Evolutionary conservation across 2,329 filamentous ascomycete species (phyloP), one percentile per base, ranked within the genome.

Genomic region (Blastomyces percursus): DNA sequence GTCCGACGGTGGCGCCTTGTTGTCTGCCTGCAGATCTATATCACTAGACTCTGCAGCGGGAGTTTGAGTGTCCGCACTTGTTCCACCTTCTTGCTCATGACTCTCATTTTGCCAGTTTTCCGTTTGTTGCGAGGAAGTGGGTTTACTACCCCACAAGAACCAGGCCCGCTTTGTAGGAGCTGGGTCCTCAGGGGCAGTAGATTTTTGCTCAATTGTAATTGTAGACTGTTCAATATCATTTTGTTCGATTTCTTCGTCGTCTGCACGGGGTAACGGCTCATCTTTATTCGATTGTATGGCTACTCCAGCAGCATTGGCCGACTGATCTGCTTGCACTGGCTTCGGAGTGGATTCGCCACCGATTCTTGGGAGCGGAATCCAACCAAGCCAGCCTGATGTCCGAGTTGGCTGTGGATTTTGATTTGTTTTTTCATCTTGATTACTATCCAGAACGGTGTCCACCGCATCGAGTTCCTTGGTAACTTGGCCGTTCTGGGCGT

Each of bases 131-230:
- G 61, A 65, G 30, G 68, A 60, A 30, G 69, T 64, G 30, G 66
- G 66, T 14, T 69, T 66, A 52, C 73, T 72, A 63, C 73, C 72
- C 76, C 74, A 78, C 72, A 79, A 76, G 62, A 78, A 70, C 77
- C 76, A 79, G 52, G 75, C 77, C 60, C 75, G 71, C 62, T 75
- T 78, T 48, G 73, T 71, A 35, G 73, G 62, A 14, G 60, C 65
- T 3, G 69, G 21, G 30, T 19, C 30, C 9, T 19, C 32, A 11
- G 44, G 32, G 8, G n/a, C 16, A 14, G 32, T 30, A 27, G 46
- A 30, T 24, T 42, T 40, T 4, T 62, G 40, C 48, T 63, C 52
- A 60, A 60, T 21, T 66, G 64, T 55, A 63, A 58, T 14, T 52
- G 60, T 27, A n/a, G 46, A 46, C 27, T 42, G 30, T 51, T 42